phyloP scores from a whole-genome alignment of 164 flowering plant species.

The Sedum album region DNA sequence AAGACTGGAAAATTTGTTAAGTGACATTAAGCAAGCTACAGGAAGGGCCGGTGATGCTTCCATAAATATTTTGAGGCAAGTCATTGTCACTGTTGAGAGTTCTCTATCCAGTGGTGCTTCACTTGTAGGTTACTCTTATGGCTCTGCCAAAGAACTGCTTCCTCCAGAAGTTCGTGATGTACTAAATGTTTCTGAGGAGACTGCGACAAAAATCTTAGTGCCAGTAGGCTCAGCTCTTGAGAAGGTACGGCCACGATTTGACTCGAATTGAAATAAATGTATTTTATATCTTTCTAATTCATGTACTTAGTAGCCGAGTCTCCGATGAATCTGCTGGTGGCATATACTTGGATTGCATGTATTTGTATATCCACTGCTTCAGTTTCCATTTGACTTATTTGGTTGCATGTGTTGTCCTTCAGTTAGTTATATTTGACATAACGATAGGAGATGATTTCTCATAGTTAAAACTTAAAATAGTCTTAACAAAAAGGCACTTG shows the following conservation, averaged over 20 bases:
- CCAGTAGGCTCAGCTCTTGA: slow-evolving; percentile 46
- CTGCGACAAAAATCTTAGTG: slow-evolving; percentile 27
- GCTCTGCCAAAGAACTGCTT: slow-evolving; percentile 52
- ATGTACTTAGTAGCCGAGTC: neutral
- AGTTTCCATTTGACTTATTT: neutral
- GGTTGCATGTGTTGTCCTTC: neutral
- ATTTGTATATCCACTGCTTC: neutral
- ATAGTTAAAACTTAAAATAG: no score
- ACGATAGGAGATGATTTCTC: neutral
- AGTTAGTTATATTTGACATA: neutral
- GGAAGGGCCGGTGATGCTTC: slow-evolving; percentile 35
- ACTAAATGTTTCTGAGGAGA: slow-evolving; percentile 50
- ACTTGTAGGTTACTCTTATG: slow-evolving; percentile 43
- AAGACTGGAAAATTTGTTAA: slow-evolving; percentile 37
- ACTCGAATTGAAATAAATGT: neutral
- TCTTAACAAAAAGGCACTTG: no score
- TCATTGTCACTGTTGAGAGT: slow-evolving; percentile 47
- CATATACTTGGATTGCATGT: no score
- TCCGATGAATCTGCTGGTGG: neutral
- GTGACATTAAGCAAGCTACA: slow-evolving; percentile 39
- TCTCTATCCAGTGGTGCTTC: slow-evolving; percentile 40
- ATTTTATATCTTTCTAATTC: neutral
- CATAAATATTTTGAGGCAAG: slow-evolving; percentile 43
- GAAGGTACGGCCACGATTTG: slow-evolving; percentile 35
- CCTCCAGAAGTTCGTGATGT: slow-evolving; percentile 53